A percentile compares a stretch with the other conserved stretches of the same genome.
Evolutionary conservation across 2,329 filamentous ascomycete species (phyloP).

Genomic region (Orbilia ellipsospora): DNA sequence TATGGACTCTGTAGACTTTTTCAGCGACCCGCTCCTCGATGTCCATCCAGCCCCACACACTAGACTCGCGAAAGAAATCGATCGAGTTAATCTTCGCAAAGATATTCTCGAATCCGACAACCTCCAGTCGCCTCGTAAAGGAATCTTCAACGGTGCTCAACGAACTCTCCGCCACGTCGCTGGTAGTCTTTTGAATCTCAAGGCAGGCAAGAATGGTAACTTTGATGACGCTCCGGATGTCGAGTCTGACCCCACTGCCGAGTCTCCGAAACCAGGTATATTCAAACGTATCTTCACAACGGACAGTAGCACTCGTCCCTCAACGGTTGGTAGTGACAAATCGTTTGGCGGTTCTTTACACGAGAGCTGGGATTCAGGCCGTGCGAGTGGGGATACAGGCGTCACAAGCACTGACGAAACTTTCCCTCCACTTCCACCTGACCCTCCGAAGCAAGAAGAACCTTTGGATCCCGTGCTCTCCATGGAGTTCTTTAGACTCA

Average conservation of each 20-base stretch:
- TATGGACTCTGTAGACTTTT: conserved; percentile 8
- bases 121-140: background rate
- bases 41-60: background rate
- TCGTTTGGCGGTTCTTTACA: conserved; percentile 39
- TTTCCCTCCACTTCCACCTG: conserved; percentile 4
- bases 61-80: conserved; percentile 27
- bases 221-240: background rate
- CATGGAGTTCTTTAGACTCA: background rate
- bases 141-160: conserved; percentile 4
- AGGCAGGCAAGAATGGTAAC: background rate
- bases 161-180: background rate
- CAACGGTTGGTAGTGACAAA: conserved; percentile 39
- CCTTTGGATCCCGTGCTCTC: too few species aligned
- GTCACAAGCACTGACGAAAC: conserved; percentile 36
- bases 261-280: conserved; percentile 21
- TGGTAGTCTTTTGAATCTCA: background rate
- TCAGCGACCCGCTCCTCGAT: background rate
- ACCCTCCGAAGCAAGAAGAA: too few species aligned
- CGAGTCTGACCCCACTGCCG: conserved; percentile 6
- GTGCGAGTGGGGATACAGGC: conserved; percentile 48
- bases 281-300: conserved; percentile 34
- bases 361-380: conserved; percentile 42
- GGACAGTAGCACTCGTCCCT: conserved; percentile 26
- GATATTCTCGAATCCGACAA: conserved; percentile 12
- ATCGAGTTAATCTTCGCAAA: conserved; percentile 14